Evolutionary conservation across 179 eudicot species (phyloP).

Genomic region (Silene coronaria): DNA sequence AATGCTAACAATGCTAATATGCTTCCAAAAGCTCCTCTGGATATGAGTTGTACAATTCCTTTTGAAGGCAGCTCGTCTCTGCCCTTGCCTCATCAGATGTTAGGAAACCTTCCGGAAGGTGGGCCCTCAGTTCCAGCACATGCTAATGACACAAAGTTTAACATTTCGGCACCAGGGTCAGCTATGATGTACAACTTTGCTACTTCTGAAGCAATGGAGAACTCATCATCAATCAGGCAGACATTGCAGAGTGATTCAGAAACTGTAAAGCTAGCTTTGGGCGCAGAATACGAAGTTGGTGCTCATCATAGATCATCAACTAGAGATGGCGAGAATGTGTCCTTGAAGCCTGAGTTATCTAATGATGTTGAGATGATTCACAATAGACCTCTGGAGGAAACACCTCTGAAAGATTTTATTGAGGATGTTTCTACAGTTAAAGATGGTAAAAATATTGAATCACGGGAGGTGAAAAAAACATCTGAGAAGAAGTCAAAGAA

Average conservation of each 20-base stretch:
- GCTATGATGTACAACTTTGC: slow-evolving; percentile 23
- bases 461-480: slow-evolving; percentile 49
- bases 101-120: slow-evolving; percentile 35
- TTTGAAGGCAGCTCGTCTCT: slow-evolving; percentile 36
- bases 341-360: slow-evolving; percentile 25
- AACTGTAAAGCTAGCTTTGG: slow-evolving; percentile 19
- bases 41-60: slow-evolving; percentile 24
- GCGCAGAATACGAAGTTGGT: slow-evolving; percentile 7
- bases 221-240: slow-evolving; percentile 28
- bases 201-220: slow-evolving; percentile 26
- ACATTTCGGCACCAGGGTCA: slow-evolving; percentile 23
- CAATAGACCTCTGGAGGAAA: slow-evolving; percentile 23
- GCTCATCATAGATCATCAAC: slow-evolving; percentile 27
- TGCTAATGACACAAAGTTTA: slow-evolving; percentile 28
- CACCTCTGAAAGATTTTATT: slow-evolving; percentile 23
- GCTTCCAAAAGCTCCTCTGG: slow-evolving; percentile 40
- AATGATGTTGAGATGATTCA: slow-evolving; percentile 24
- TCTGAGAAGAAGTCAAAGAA: slow-evolving; percentile 83
- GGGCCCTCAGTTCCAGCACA: slow-evolving; percentile 35
- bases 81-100: slow-evolving; percentile 64
- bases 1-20: slow-evolving; percentile 27
- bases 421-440: slow-evolving; percentile 32
- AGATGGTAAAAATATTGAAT: slow-evolving; percentile 47
- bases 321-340: slow-evolving; percentile 20
- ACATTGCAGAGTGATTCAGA: slow-evolving; percentile 17